Conservation (phyloP, 2,329 filamentous ascomycete species). For the Mycosphaerella sp. region DNA sequence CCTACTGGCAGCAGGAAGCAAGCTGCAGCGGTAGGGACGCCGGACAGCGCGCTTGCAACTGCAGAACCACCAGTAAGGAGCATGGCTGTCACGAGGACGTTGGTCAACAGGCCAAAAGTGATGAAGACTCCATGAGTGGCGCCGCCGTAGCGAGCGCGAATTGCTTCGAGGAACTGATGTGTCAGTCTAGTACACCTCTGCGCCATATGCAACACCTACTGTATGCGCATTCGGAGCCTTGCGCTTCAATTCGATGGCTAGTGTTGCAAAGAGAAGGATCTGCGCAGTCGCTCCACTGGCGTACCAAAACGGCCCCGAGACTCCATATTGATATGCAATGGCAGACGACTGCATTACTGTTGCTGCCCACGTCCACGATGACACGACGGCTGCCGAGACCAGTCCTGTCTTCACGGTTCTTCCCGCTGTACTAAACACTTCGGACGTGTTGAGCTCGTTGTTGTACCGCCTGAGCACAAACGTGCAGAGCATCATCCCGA, state of each 20-base stretch:
- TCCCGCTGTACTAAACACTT: slow-evolving; percentile 84
- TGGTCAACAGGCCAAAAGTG: slow-evolving; percentile 38
- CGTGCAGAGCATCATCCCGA: slow-evolving; percentile 50
- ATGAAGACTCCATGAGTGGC: slow-evolving; percentile 38
- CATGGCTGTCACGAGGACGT: slow-evolving; percentile 39
- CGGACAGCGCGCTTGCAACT: slow-evolving; percentile 39
- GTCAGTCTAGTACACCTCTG: not conserved
- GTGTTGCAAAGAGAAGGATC: slow-evolving; percentile 77
- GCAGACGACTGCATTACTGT: slow-evolving; percentile 32
- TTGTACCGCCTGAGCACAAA: slow-evolving; percentile 44
- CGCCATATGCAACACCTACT: slow-evolving; percentile 24
- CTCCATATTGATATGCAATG: slow-evolving; percentile 46
- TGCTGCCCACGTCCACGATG: slow-evolving; percentile 69
- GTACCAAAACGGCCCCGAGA: slow-evolving; percentile 59
- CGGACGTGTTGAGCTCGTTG: slow-evolving; percentile 65
- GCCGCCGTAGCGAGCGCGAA: slow-evolving; percentile 25
- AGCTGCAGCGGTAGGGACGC: slow-evolving; percentile 40
- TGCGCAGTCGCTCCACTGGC: slow-evolving; percentile 68
- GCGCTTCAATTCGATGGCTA: slow-evolving; percentile 81
- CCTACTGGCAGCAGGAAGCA: slow-evolving; percentile 39
- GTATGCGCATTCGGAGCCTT: slow-evolving; percentile 76
- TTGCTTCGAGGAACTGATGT: slow-evolving; percentile 17
- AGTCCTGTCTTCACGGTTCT: slow-evolving; percentile 80
- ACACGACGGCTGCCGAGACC: slow-evolving; percentile 77
- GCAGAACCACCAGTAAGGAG: slow-evolving; percentile 40